Base-by-base conservation (phyloP, 1,139 yeast species). In the Geotrichum bryndzae region DNA sequence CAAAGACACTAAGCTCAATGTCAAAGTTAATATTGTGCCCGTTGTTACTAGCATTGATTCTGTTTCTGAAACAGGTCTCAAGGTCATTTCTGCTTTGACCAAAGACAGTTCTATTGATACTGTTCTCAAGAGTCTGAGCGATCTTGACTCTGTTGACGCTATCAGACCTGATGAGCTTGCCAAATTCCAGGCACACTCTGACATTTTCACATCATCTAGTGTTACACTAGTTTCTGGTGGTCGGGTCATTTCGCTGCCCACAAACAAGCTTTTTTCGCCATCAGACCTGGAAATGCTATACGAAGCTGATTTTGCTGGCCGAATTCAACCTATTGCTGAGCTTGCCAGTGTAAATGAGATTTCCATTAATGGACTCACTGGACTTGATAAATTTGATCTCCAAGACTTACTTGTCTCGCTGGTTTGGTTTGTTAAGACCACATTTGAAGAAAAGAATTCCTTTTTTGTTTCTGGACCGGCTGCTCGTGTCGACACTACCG, bases 1-100 rank as follows among this genome's bases (percentile, higher is more conserved):
- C 1, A 63, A 66, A 56, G 57, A 65, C 57, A 54, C 65, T 48
- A 58, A 61, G 41, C 35, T 63, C 0, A 70, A 75, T 35, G 59
- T 80, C 11, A 84, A 78, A 65, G 63, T 84, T 1, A 72, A 75
- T 61, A 66, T 80, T 5, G 64, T 75, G 33, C 78, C 66, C 11
- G 29, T 55, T 22, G 27, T 46, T 23, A 51, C 45, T 33, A 22
- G 22, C 54, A 38, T 22, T 13, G 31, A 55, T 10, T 45, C 59
- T 22, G 33, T 50, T 15, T 38, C 56, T 25, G 25, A 38, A 6
- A n/a, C 13, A 5, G 52, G 22, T 1, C 18, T 48, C 22, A 33
- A 35, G 50, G 50, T 53, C 13, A 18, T 53, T 35, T 38, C 48
- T 13, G 46, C 56, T 22, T 35, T 53, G 22, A 4, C 48, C 3